Evolutionary conservation across 176 grass and related monocot genomes (phyloP), one percentile per base, ranked within the genome.

Genomic region (Puccinellia tenuiflora): DNA sequence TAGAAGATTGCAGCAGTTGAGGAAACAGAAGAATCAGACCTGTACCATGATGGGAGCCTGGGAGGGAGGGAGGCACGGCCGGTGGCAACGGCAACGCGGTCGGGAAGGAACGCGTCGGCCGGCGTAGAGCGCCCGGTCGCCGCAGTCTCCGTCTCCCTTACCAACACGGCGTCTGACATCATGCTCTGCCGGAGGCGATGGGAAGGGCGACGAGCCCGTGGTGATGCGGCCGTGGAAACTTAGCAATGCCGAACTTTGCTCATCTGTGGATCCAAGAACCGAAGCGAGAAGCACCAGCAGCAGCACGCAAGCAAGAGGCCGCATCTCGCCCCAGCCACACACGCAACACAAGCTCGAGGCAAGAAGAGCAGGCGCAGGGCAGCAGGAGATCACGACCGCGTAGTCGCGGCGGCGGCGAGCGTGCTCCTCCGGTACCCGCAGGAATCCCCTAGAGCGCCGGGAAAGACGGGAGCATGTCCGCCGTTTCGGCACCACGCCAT

Each of bases 241-340:
- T 5, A 0, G 63, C 64, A 83, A 79, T 83, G 68, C 33, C 14
- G 21, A 24, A 83, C 9, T 55, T 14, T 10, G 2, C 61, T 87
- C 86, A 97, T 91, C 91, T 93, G 21, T 88, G 83, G 91, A 91
- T 91, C 88, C 94, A 52, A 91, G 80, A 71, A 85, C 37, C 25
- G 77, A 79, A 77, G 87, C 79, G 37, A 84, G 85, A 69, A 93
- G 70, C 80, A 88, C 2, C 88, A 55, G 25, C 65, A 35, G 25
- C 57, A 73, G n/a, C n/a, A n/a, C 60, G 71, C 78, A 79, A 40
- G 62, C 79, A 25, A 71, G 73, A 60, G 68, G 11, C 39, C 81
- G 75, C 83, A 88, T 91, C 83, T 85, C 59, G 85, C 24, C 46
- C 55, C 7, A 29, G 22, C 25, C 45, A 5, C 37, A 2, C 20